Base-by-base conservation (phyloP, 2,329 filamentous ascomycete species). In the Colletotrichum phormii region DNA sequence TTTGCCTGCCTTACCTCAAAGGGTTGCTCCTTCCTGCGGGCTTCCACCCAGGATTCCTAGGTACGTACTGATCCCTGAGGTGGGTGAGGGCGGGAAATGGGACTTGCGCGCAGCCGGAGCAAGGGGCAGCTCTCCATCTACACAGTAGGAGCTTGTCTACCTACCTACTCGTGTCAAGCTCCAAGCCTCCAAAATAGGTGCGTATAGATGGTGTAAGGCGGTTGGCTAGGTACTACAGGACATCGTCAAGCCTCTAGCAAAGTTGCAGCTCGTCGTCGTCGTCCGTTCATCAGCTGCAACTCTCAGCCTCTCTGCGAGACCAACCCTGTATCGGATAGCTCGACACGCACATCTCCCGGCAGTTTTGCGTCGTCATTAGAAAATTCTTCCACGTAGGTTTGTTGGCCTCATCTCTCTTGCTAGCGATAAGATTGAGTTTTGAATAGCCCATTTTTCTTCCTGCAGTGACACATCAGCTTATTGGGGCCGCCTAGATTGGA, bases 361-460 rank as follows among this genome's bases (percentile, higher is more conserved):
- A 49, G 42, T 49, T 64, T 67, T 55, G 26, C 63, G 22, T 59
- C 33, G 35, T 54, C 18, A 37, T 12, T 37, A 26, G 31, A 68
- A 29, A 53, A 22, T 12, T 60, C 31, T 54, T 42, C 15, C 51
- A 64, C 37, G 53, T 64, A 26, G 18, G 35, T 22, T 46, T 24
- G 29, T 51, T 29, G 24, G 54, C 31, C 31, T 29, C 22, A n/a
- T 46, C 5, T 64, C 12, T 26, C 11, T 8, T 37, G 13, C 22
- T 46, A 22, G 13, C 15, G 46, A 29, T 51, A 24, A 58, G 57
- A 65, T 60, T 71, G 35, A 58, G 35, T 62, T 58, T 62, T 22
- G 26, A 22, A 4, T 42, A 37, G 22, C 33, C 49, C 68, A 64
- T 57, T 68, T 58, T 67, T 22, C 42, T 67, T 71, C 35, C 24